Evolutionary conservation across 1,284 basidiomycete species (phyloP).

Genomic region (Chiua sp.): DNA sequence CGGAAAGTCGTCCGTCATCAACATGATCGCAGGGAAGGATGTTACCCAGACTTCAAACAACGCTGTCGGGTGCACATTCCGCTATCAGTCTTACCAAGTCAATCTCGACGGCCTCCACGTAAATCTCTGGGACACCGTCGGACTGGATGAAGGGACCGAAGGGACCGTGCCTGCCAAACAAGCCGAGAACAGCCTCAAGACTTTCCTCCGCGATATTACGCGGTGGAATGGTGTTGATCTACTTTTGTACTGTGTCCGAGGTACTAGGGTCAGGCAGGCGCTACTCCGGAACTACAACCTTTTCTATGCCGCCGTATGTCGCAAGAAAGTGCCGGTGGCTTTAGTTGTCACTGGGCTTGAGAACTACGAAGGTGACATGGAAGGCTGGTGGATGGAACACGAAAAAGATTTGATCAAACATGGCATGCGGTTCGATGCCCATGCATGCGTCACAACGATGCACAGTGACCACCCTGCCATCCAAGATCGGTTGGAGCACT

Average conservation of each 20-base stretch:
- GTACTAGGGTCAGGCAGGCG: slow-evolving; percentile 32
- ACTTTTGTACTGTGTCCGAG: slow-evolving; percentile 41
- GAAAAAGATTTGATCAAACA: slow-evolving; percentile 30
- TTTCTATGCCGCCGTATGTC: slow-evolving; percentile 34
- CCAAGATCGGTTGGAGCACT: slow-evolving; percentile 23
- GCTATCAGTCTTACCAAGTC: slow-evolving; percentile 21
- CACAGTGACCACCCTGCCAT: slow-evolving; percentile 35
- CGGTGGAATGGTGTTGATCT: slow-evolving; percentile 33
- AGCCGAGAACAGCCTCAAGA: slow-evolving; percentile 30
- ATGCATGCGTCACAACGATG: slow-evolving; percentile 38
- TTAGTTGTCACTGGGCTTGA: slow-evolving; percentile 41
- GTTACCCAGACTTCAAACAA: slow-evolving; percentile 31
- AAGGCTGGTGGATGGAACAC: slow-evolving; percentile 38
- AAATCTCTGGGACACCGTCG: slow-evolving; percentile 37
- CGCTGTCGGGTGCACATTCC: slow-evolving; percentile 34
- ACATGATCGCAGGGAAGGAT: slow-evolving; percentile 30
- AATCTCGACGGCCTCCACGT: slow-evolving; percentile 20
- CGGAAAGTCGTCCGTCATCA: slow-evolving; percentile 39
- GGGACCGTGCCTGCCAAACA: slow-evolving; percentile 24
- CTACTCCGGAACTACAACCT: slow-evolving; percentile 37
- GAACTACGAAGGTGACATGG: slow-evolving; percentile 38
- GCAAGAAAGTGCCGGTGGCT: slow-evolving; percentile 38
- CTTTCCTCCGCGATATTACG: slow-evolving; percentile 32
- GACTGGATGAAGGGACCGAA: slow-evolving; percentile 34
- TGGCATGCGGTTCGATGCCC: slow-evolving; percentile 34